Evolutionary conservation across 345 rosid genomes (phyloP), one percentile per base, ranked within the genome.

Genomic region (Ceriops tagal): DNA sequence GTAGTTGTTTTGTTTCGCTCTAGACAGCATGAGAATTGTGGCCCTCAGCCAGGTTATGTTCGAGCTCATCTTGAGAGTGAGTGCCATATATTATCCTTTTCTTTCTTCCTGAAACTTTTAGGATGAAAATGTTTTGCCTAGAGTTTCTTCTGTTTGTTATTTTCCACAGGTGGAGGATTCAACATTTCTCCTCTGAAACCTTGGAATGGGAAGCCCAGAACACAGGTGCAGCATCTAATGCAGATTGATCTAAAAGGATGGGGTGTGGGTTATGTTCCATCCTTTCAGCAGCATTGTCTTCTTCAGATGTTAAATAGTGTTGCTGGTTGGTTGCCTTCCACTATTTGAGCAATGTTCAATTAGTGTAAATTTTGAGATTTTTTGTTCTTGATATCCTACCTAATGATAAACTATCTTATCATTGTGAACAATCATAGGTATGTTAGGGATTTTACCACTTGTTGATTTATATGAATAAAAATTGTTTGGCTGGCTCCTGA

Each of bases 221-320:
- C 98, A 27, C 98, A 89, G 80, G 96, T 96, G 72, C 98, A 96
- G 75, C 92, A 92, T 74, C 96, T 96, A 53, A 90, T 92, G 89
- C 98, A 96, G 80, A 83, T 96, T 61, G 99, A 96, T 88, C 83
- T 96, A 10, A 96, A 96, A 86, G 99, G 99, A 58, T 92, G 99
- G 99, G 97, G 89, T 57, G 87, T 74, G 43, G 98, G 98, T 76
- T 96, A 92, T 82, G 28, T 80, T 80, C 85, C 99, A 61, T 87
- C 97, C 37, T 96, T 89, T 83, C 97, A 92, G 81, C 99, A 96
- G 57, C 91, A 96, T 75, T 92, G 97, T 85, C 98, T 96, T 75
- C 95, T 92, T 78, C 99, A 96, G 80, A 84, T 96, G 93, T 82
- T 96, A 65, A 96, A 96, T 78, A 90, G 92, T 74, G 99, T 96